phyloP scores from a whole-genome alignment of 1,139 yeast species.

The Eremothecium cymbalariae region DNA sequence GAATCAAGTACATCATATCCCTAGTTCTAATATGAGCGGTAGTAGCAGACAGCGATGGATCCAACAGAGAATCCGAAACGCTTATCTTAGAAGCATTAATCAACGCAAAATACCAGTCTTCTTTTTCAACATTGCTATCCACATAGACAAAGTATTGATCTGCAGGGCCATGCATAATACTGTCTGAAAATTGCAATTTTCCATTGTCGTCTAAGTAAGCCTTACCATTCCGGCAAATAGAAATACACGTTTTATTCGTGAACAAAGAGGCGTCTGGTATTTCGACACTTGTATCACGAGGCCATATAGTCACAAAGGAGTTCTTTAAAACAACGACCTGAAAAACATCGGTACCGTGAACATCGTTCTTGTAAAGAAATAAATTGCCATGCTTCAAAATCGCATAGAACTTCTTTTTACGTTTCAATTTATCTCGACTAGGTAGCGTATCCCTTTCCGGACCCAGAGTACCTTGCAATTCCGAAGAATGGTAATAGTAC shows the following conservation, averaged over 20 bases:
- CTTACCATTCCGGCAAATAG: slow-evolving; percentile 44
- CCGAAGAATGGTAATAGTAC: slow-evolving; percentile 48
- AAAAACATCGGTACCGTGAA: slow-evolving; percentile 43
- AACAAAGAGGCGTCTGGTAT: slow-evolving; percentile 68
- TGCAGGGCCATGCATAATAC: slow-evolving; percentile 10
- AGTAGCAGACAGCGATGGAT: slow-evolving; percentile 39
- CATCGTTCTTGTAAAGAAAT: slow-evolving; percentile 65
- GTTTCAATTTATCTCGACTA: slow-evolving; percentile 27
- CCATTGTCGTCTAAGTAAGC: slow-evolving; percentile 12
- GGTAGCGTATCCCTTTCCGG: slow-evolving; percentile 16
- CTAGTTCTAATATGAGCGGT: slow-evolving; percentile 65
- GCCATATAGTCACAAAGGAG: slow-evolving; percentile 79
- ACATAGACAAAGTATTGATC: slow-evolving; percentile 56
- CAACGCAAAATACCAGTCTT: slow-evolving; percentile 84
- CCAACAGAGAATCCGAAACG: slow-evolving; percentile 18
- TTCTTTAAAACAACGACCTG: slow-evolving; percentile 74
- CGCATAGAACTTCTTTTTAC: slow-evolving; percentile 57
- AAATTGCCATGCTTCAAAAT: slow-evolving; percentile 77
- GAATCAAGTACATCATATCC: slow-evolving; percentile 66
- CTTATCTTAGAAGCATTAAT: slow-evolving; percentile 58
- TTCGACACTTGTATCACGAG: slow-evolving; percentile 40
- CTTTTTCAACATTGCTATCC: slow-evolving; percentile 73
- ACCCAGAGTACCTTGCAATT: slow-evolving; percentile 36
- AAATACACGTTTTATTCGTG: slow-evolving; percentile 71
- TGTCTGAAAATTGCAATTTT: slow-evolving; percentile 27